phyloP scores from a whole-genome alignment of 1,139 yeast species.

The Candida smagusa region DNA sequence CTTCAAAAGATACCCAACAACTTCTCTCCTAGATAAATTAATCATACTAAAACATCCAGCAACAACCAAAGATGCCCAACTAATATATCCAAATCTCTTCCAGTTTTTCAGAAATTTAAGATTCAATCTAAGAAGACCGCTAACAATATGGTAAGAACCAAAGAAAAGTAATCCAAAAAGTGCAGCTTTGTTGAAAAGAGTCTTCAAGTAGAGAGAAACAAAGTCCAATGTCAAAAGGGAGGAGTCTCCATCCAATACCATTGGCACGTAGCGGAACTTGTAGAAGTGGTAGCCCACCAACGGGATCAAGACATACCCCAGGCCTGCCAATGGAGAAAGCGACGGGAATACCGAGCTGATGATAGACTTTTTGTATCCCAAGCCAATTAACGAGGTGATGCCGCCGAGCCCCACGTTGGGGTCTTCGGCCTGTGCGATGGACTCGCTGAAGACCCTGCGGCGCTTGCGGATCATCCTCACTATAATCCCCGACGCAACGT shows the following conservation, averaged over 20 bases:
- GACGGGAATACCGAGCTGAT: constrained; percentile 33
- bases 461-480: constrained; percentile 41
- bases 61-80: constrained; percentile 1
- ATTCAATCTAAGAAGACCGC: constrained; percentile 33
- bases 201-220: constrained; percentile 40
- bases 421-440: constrained; percentile 15
- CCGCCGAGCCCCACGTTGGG: constrained; percentile 59
- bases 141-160: constrained; percentile 33
- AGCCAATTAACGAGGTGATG: constrained; percentile 48
- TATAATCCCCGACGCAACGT: constrained; percentile 52
- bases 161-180: constrained; percentile 22
- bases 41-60: constrained; percentile 3
- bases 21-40: not conserved
- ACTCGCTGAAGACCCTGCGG: constrained; percentile 5
- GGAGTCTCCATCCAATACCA: constrained; percentile 60
- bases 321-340: constrained; percentile 49
- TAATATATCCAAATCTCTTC: constrained; percentile 33
- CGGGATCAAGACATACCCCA: constrained; percentile 56
- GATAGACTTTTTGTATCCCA: constrained; percentile 49
- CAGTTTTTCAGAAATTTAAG: constrained; percentile 26
- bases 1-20: constrained; percentile 5
- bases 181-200: constrained; percentile 18
- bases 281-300: constrained; percentile 46
- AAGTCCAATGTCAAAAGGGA: constrained; percentile 54
- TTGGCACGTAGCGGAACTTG: constrained; percentile 50